Evolutionary conservation across 805 yeast species (phyloP), one percentile per base, ranked within the genome.

Genomic region (Candida manassasensis): DNA sequence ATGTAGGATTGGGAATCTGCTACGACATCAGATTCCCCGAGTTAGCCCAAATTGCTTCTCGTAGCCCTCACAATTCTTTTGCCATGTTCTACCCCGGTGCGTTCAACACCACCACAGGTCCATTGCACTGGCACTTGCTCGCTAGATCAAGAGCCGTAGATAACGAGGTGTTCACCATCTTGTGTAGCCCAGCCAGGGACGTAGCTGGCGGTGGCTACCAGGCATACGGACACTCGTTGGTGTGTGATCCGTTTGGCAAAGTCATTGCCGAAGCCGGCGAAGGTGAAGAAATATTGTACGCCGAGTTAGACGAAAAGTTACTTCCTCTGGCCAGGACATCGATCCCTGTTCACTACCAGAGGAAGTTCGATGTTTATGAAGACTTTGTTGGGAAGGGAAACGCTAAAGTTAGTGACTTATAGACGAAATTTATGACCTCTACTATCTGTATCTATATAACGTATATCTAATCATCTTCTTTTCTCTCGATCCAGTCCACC

Each of bases 151-250:
- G 93, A 42, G 84, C 90, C 3, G 77, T 84, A 10, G 94, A 84
- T 54, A 84, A 81, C 50, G 83, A 82, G 54, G 56, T 77, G 11
- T 84, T 76, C 43, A 82, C 84, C 3, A 68, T 90, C 24, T 61
- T 86, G 44, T 87, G 96, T 44, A 85, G 96, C 6, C 96, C 96
- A 3, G 89, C 96, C 3, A 74, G 97, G 50, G 87, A 86, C 53
- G 61, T 69, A 35, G 73, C 71, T 8, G 55, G 54, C 7, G 52
- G 53, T n/a, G 66, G 66, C 2, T 67, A 67, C 47, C 71, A 66
- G 47, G 73, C 73, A 3, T 67, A 57, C 42, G 73, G 73, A 10
- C 73, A 67, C 41, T 65, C 71, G 3, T 53, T 67, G 34, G 71
- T 67, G 4, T 68, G 52, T 22, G 73, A 65, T 45, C 73, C 73